Evolutionary conservation across 331 rosid species (phyloP), one percentile per base, ranked within the genome.

Genomic region (Spiraea crenata): DNA sequence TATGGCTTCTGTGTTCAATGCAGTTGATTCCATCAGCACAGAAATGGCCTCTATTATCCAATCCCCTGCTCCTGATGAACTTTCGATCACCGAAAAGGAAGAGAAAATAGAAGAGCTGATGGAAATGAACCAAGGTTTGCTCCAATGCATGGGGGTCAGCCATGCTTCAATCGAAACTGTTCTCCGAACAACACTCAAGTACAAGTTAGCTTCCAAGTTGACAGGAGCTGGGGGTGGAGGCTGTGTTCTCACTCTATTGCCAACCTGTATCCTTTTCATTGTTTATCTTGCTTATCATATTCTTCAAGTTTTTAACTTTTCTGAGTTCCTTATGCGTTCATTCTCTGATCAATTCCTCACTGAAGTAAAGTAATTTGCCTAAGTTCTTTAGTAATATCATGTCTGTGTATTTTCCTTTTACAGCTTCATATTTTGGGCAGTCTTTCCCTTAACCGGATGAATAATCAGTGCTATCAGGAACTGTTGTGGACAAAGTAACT

Each of bases 181-280:
- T 85, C 95, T 91, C 44, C 85, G 84, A 45, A 93, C 99, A 9
- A 93, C 97, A 1, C 75, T 85, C 76, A 95, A 91, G 74, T 95
- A 91, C 85, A 85, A 83, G 85, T 75, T 95, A 57, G 83, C 89
- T 73, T 95, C 99, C 58, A 95, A 95, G 63, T 83, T 95, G 81
- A 95, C 99, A 6, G 99, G 99, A 81, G 99, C 96, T 56, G 99
- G 99, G 39, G 99, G 97, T 44, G 99, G 99, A 38, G 99, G 99
- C 71, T 95, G 99, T 83, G 99, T 95, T 85, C 89, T 95, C 60
- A 95, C 99, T 4, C 84, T 91, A 52, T 82, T 95, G 88, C 99
- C 97, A 20, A 89, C 81, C 74, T 75, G 99, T 95, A 95, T 91
- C 92, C 99, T 80, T 78, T 79, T 75, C 63, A 58, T 67, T 58